These are phyloP conservation scores for Metarhizium brunneum DNA, from an alignment of 2,329 filamentous ascomycete genomes.

Conservation along the genomic window DNA sequence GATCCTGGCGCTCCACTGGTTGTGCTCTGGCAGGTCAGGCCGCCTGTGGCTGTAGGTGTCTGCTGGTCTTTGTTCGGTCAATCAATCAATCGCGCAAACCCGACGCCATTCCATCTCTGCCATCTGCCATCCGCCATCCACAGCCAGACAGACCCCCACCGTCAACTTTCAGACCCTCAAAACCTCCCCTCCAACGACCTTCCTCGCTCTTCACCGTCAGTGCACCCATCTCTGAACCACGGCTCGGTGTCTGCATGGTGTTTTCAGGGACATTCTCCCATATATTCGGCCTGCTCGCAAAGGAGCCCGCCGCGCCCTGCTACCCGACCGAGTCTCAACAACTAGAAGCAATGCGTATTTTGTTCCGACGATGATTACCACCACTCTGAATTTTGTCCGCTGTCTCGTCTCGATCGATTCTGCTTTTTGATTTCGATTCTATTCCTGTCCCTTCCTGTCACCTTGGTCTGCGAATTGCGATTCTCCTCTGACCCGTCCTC, in stretches of 20 bases:
- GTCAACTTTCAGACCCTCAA: not conserved
- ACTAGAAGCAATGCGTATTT: conserved; percentile 21
- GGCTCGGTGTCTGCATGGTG: not conserved
- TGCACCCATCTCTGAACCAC: conserved; percentile 2
- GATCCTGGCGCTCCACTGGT: not conserved
- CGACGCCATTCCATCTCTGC: not conserved
- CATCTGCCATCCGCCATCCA: not conserved
- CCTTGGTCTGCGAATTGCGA: conserved; percentile 7
- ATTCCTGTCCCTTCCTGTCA: conserved; percentile 21
- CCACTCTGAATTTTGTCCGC: conserved; percentile 36
- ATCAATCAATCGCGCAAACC: not conserved
- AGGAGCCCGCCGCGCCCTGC: not conserved
- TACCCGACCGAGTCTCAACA: conserved; percentile 1
- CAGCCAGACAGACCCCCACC: not conserved
- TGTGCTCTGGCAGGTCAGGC: not conserved
- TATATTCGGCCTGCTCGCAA: not conserved
- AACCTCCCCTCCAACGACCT: conserved; percentile 5
- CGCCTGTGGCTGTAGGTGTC: too few relatives aligned
- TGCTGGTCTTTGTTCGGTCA: too few relatives aligned
- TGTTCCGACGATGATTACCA: conserved; percentile 47
- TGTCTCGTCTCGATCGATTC: conserved; percentile 44
- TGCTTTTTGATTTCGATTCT: conserved; percentile 40
- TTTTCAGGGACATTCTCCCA: not conserved
- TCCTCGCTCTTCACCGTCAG: conserved; percentile 1
- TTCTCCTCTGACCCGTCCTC: conserved; percentile 1